Base-by-base conservation (phyloP, 2,329 filamentous ascomycete genomes). In the Pseudopyrenochaeta lycopersici region DNA sequence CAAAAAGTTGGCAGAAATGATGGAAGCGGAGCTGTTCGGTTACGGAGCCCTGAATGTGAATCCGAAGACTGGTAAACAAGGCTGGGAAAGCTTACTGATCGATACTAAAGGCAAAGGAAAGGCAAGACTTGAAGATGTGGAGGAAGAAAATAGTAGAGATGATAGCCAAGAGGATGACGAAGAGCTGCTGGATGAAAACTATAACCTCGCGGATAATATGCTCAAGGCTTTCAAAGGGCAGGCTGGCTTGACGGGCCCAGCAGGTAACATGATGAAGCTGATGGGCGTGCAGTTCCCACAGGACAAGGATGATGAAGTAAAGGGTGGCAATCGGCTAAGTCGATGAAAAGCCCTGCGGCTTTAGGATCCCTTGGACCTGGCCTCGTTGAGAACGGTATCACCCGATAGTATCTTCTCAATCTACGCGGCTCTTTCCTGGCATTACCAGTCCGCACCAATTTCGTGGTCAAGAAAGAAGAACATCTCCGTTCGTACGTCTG, bases 161-260 rank as follows among this genome's bases (percentile, higher is more conserved):
- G 81, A 62, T 4, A 58, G 82, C 2, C 81, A 84, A 7, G 80
- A 80, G 7, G 77, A 84, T 7, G 80, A 80, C 9, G 77, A 75
- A 2, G 74, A 75, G 21, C 62, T 85, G 0, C 87, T 89, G 47
- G 84, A 95, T 58, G 86, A 95, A 23, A 91, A 98, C 71, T 90
- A 92, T 63, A 94, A 95, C 57, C 81, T 99, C 20, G 92, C 91
- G 15, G 92, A 90, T 74, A 98, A 98, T 68, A 81, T 99, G 49
- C 81, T 99, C 1, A 92, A 97, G 74, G 94, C 91, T 66, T 93
- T 99, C 77, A 96, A 96, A 71, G 89, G 90, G 14, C 94, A 98
- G 74, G 91, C 82, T 15, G 95, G 95, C 11, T 85, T 90, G 80
- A 83, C 91, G 29, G 95, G 95, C 0, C 95, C 95, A 1, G 90